Conservation (phyloP, 2,329 filamentous ascomycete species). For the Venturia effusa region DNA sequence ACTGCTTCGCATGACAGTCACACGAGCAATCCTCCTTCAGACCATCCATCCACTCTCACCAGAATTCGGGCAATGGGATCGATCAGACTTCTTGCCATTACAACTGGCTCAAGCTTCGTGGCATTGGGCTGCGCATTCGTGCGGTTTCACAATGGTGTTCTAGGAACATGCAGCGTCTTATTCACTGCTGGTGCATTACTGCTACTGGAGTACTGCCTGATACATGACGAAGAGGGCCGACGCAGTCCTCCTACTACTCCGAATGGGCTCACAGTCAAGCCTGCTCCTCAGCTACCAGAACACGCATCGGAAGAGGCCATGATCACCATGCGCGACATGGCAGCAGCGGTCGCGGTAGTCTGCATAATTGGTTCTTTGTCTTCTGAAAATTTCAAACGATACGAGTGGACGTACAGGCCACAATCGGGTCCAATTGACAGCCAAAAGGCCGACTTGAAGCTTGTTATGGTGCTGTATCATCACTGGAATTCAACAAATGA, state of each 20-base stretch:
- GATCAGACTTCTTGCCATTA: constrained; percentile 21
- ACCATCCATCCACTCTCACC: constrained; percentile 15
- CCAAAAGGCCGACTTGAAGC: neutral
- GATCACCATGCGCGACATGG: constrained; percentile 18
- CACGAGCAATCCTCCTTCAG: neutral
- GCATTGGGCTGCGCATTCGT: constrained; percentile 25
- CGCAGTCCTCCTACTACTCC: constrained; percentile 11
- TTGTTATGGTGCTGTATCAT: neutral
- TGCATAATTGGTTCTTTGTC: constrained; percentile 2
- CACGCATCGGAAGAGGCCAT: constrained; percentile 10
- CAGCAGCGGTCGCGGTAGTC: constrained; percentile 4
- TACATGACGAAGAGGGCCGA: neutral
- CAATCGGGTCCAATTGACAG: constrained; percentile 4
- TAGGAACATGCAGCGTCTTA: constrained; percentile 32
- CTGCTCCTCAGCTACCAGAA: neutral
- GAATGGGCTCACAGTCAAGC: constrained; percentile 6
- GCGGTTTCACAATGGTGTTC: constrained; percentile 24
- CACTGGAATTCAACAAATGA: constrained; percentile 8
- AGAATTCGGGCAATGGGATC: constrained; percentile 19
- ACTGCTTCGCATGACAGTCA: constrained; percentile 10
- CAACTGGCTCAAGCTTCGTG: constrained; percentile 25
- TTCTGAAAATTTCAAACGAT: constrained; percentile 7
- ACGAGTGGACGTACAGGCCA: constrained; percentile 4
- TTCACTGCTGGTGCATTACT: constrained; percentile 30
- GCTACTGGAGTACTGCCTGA: constrained; percentile 26